Base-by-base conservation (phyloP, 345 rosid genomes). In the Eucalyptus erythrocorys region DNA sequence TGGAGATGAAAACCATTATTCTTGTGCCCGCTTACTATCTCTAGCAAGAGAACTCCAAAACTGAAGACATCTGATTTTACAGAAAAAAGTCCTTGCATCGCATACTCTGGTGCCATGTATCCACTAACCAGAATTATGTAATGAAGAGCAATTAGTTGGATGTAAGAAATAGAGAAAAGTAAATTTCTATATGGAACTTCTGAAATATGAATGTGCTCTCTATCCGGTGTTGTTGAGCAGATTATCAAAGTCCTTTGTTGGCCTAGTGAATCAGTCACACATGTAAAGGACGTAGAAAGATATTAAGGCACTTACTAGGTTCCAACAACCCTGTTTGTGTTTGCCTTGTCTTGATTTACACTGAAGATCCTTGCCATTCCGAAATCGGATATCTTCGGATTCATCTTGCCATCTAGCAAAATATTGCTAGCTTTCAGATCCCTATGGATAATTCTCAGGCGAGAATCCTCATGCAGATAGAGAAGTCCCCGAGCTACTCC, bases 371-470 rank as follows among this genome's bases (percentile, higher is more conserved):
- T 57, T 24, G 64, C 64, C 64, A 57, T 10, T 26, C 64, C 64
- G 3, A 57, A 57, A 26, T 57, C 94, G 7, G 92, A 91, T 86
- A 91, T 88, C 85, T 89, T 91, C 5, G 90, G 92, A 24, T 88
- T 91, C 92, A 91, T 91, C 42, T 89, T 87, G 42, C 88, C 80
- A 81, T 91, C 92, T 2, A 91, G 82, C 64, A 91, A 86, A 12
- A 89, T 71, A 49, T 91, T 91, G 30, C 91, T 89, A 13, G 89
- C 66, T 86, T n/a, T n/a, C n/a, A n/a, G n/a, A n/a, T n/a, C n/a
- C n/a, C n/a, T n/a, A n/a, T n/a, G n/a, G n/a, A n/a, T n/a, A n/a
- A n/a, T n/a, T n/a, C n/a, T n/a, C n/a, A n/a, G n/a, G n/a, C n/a
- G n/a, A n/a, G n/a, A n/a, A n/a, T n/a, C n/a, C n/a, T n/a, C n/a